phyloP scores from a whole-genome alignment of 768 basidiomycete species.

The Agaricus bisporus region DNA sequence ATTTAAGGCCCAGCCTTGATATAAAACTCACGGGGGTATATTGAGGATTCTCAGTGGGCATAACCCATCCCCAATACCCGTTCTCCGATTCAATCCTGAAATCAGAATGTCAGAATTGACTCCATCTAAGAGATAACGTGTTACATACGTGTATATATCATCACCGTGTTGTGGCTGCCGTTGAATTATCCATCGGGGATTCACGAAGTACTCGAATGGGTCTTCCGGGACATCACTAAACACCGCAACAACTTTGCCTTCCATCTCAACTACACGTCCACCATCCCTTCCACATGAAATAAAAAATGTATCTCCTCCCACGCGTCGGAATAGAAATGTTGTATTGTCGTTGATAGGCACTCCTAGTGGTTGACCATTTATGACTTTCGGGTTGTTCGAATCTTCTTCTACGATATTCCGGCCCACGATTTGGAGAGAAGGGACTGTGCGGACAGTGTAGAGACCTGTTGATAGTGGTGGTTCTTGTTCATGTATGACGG shows the following conservation, averaged over 20 bases:
- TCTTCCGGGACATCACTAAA: neutral
- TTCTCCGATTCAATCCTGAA: constrained; percentile 6
- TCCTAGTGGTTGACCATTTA: constrained; percentile 5
- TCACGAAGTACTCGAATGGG: neutral
- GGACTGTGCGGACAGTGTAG: constrained; percentile 5
- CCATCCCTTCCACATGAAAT: constrained; percentile 1
- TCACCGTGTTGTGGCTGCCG: constrained; percentile 6
- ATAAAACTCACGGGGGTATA: neutral
- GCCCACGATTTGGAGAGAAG: neutral
- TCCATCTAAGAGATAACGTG: too few relatives aligned
- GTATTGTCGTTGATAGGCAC: constrained; percentile 1
- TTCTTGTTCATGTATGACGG: neutral
- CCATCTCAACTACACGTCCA: neutral
- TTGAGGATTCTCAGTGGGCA: constrained; percentile 5
- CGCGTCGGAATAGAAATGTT: neutral
- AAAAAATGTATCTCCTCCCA: neutral
- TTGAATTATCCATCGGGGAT: constrained; percentile 2
- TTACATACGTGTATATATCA: constrained; percentile 8
- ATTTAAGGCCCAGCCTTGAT: neutral
- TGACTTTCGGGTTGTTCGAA: neutral
- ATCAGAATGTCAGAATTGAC: neutral
- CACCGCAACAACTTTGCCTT: constrained; percentile 6
- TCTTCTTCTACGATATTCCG: constrained; percentile 4
- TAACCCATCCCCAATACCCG: constrained; percentile 9
- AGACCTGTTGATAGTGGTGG: neutral